These are phyloP conservation scores for Epichloe scottii DNA, from an alignment of 2,329 filamentous ascomycete genomes.

Conservation along the genomic window DNA sequence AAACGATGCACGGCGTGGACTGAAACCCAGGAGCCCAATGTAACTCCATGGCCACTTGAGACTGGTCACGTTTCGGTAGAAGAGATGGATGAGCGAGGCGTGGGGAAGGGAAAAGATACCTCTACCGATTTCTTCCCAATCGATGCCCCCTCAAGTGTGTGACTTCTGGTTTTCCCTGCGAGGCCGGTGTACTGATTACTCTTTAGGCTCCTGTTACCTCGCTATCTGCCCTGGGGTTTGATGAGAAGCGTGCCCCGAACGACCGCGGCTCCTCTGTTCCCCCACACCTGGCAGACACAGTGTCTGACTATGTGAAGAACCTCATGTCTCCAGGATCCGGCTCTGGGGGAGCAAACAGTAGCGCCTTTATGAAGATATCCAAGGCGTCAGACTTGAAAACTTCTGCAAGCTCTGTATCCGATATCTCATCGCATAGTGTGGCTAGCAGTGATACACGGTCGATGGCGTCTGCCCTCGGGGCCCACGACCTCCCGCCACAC, in stretches of 20 bases:
- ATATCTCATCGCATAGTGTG: not conserved
- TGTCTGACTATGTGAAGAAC: not conserved
- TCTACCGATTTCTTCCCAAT: slow-evolving; percentile 16
- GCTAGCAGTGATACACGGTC: not conserved
- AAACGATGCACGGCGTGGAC: slow-evolving; percentile 23
- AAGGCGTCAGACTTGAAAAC: not conserved
- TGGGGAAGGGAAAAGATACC: slow-evolving; percentile 2
- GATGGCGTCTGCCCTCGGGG: not conserved
- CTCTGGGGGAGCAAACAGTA: not conserved
- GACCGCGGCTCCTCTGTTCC: not conserved
- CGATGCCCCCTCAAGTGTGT: slow-evolving; percentile 11
- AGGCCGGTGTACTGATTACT: slow-evolving; percentile 4
- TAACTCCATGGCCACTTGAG: slow-evolving; percentile 17
- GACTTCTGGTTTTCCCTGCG: not conserved
- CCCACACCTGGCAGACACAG: not conserved
- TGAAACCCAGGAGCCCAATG: slow-evolving; percentile 22
- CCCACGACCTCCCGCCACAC: slow-evolving; percentile 1
- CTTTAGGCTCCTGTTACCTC: slow-evolving; percentile 16
- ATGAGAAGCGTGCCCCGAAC: not conserved
- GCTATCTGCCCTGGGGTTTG: slow-evolving; percentile 13
- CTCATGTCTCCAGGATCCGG: not conserved
- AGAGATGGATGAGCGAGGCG: slow-evolving; percentile 12
- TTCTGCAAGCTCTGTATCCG: not conserved
- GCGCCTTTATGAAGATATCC: not conserved
- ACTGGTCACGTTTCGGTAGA: slow-evolving; percentile 22